These are phyloP conservation scores for Apophysomyces sp. DNA, from an alignment of 371 early-diverging fungal genomes.

Conservation along the genomic window DNA sequence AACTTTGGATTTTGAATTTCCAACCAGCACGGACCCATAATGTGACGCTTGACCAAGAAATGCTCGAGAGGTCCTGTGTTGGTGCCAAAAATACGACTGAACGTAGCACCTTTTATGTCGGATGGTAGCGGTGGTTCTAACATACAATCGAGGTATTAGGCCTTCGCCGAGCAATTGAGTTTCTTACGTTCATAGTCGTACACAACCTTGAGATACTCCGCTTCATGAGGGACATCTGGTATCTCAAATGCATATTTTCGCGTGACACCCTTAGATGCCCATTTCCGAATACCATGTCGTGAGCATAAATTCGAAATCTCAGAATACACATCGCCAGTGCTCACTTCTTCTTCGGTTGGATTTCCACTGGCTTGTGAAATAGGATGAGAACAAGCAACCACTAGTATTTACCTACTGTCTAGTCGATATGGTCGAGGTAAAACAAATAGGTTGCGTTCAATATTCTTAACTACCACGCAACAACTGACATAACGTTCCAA, in stretches of 20 bases:
- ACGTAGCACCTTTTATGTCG: conserved; percentile 75
- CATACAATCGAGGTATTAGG: background rate
- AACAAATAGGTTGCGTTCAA: conserved; percentile 86
- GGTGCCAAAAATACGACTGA: conserved; percentile 88
- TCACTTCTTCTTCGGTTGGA: conserved; percentile 59
- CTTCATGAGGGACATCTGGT: conserved; percentile 76
- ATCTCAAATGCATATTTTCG: conserved; percentile 95
- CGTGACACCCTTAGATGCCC: conserved; percentile 63
- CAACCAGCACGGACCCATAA: conserved; percentile 99
- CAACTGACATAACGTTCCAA: conserved; percentile 72
- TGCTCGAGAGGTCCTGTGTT: conserved; percentile 90
- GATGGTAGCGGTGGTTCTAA: conserved; percentile 70
- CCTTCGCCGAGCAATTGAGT: background rate
- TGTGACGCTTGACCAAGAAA: conserved; percentile 86
- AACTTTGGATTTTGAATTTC: conserved; percentile 54
- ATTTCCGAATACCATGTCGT: conserved; percentile 55
- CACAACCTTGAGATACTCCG: conserved; percentile 85
- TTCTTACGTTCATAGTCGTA: conserved; percentile 71
- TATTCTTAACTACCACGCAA: conserved; percentile 77
- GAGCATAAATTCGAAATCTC: conserved; percentile 72
- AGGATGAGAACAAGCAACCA: background rate
- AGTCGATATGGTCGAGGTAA: conserved; percentile 71
- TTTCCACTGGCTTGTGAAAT: conserved; percentile 40
- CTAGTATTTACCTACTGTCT: conserved; percentile 36
- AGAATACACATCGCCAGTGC: conserved; percentile 65